Base-by-base conservation (phyloP, 2,329 filamentous ascomycete genomes). In the Fusarium sp. region DNA sequence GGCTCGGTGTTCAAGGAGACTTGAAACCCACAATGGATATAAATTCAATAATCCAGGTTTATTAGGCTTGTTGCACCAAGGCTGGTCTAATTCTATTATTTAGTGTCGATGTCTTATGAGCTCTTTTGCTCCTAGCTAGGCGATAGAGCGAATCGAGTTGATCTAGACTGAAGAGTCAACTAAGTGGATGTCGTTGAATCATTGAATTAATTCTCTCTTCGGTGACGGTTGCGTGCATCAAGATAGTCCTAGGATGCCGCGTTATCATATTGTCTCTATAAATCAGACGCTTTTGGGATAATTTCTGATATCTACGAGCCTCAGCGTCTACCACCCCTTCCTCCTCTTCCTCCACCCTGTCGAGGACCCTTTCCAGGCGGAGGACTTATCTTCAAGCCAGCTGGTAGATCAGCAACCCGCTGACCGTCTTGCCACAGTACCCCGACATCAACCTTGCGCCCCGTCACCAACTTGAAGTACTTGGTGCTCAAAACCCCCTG, bases 391-490 rank as follows among this genome's bases (percentile, higher is more conserved):
- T 86, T 86, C 30, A 93, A 84, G 1, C 83, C 85, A 52, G 86
- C 84, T 59, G 93, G 94, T 76, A 96, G 83, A 78, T 95, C 90
- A 15, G 86, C 88, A 53, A 90, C 83, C 78, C 91, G 87, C 77
- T 89, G 84, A 0, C 95, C 95, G 75, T 92, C 88, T 79, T 89
- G 88, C 87, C 94, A 92, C 76, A 97, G 83, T 50, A 93, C 84
- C 0, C 89, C 90, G 2, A 92, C 86, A 38, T 88, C 88, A 62
- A 85, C 83, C 67, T 82, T 88, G 68, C 91, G 83, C 2, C 90
- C 91, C 73, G 89, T 88, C 3, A 96, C 95, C 78, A 89, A 88
- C 82, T 88, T 88, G 78, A 97, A 96, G 79, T 92, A 94, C 75
- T 87, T 86, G 25, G 88, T 81, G 35, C 90, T 87, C 73, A 97